Conservation (phyloP, 2,329 filamentous ascomycete species). For the Byssothecium circinans region DNA sequence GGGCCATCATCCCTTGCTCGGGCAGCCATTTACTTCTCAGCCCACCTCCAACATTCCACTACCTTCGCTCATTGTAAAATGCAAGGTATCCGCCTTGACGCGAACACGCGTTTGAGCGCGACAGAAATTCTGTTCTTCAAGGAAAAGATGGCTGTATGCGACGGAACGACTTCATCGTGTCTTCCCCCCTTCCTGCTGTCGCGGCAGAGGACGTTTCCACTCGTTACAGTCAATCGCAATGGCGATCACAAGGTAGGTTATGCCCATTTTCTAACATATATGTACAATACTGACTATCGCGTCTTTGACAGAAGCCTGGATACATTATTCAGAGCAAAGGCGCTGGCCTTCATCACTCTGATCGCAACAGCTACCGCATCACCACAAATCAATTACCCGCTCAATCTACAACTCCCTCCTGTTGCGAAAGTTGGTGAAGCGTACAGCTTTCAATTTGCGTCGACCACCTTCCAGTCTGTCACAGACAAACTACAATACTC, state of each 20-base stretch:
- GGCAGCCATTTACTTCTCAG: slow-evolving; percentile 16
- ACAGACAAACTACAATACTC: slow-evolving; percentile 64
- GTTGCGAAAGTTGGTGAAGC: slow-evolving; percentile 69
- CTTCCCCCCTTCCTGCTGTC: slow-evolving; percentile 16
- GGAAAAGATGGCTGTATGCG: slow-evolving; percentile 34
- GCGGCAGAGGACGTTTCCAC: slow-evolving; percentile 8
- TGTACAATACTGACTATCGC: slow-evolving; percentile 8
- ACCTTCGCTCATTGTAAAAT: slow-evolving; percentile 18
- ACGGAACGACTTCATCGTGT: slow-evolving; percentile 24
- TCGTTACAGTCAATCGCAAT: slow-evolving; percentile 14
- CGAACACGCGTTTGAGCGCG: slow-evolving; percentile 29
- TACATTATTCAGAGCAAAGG: slow-evolving; percentile 14
- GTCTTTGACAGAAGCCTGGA: slow-evolving; percentile 12
- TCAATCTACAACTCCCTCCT: slow-evolving; percentile 82
- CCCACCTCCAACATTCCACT: slow-evolving; percentile 29
- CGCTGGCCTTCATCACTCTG: slow-evolving; percentile 20
- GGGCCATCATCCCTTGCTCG: slow-evolving; percentile 34
- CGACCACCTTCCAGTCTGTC: slow-evolving; percentile 70
- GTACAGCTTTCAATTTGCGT: slow-evolving; percentile 72
- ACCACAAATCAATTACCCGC: slow-evolving; percentile 62
- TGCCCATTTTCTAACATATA: not conserved
- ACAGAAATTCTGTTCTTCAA: slow-evolving; percentile 30
- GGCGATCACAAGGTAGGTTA: slow-evolving; percentile 22
- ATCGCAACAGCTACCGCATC: slow-evolving; percentile 23
- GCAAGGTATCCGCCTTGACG: slow-evolving; percentile 25